Base-by-base conservation (phyloP, 805 yeast species). In the Kodamaea jinghongensis region DNA sequence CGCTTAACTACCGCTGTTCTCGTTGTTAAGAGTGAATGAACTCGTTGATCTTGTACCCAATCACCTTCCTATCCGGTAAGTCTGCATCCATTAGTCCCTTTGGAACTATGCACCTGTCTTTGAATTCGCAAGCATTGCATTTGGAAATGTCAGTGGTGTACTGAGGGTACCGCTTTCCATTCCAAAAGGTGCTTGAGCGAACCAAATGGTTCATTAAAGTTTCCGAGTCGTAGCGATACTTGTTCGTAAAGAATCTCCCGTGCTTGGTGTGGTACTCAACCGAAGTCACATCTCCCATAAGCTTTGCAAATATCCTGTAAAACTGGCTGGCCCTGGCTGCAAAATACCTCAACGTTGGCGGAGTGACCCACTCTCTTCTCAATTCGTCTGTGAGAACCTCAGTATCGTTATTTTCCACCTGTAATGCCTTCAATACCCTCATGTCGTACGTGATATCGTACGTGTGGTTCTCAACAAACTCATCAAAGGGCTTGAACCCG, bases 51-150 rank as follows among this genome's bases (percentile, higher is more conserved):
- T 33, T 28, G 15, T 39, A 25, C 13, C 38, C 34, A 17, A 28
- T 28, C 11, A 9, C 28, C n/a, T 28, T 27, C 16, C 16, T 32
- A 22, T 28, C 22, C 14, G 30, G 28, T 13, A 14, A 16, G 3
- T 27, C 22, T 17, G 36, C 10, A 8, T 25, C 34, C 23, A 20
- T 26, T 5, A 15, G 16, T 3, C 39, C 36, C 13, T 40, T 47
- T 2, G 49, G 44, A 13, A 47, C 42, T 17, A 23, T 8, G 30
- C 61, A 56, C 17, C 47, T 37, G 9, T 35, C 35, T 17, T 64
- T 61, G 53, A 75, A 83, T 13, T 73, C 79, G 59, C 91, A 83
- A 36, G 56, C 61, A 11, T 59, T 64, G 54, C 91, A 83, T 42
- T 70, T 69, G 3, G 59, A 54, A 39, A 46, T 60, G 46, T 56